Base-by-base conservation (phyloP, 805 yeast species). In the Hanseniaspora valbyensis region DNA sequence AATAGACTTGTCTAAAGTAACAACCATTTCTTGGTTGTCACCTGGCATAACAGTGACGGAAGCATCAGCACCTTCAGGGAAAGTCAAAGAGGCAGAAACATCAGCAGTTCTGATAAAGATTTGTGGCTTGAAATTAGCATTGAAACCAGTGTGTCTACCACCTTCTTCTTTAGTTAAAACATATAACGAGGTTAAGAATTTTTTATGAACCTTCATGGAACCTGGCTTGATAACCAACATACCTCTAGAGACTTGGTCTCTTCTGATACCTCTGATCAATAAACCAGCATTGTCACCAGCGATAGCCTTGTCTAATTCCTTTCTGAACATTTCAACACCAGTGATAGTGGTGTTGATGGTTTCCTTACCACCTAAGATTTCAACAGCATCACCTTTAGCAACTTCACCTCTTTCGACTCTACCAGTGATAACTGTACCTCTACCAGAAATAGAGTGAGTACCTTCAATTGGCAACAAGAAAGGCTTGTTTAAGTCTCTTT, bases 281-380 rank as follows among this genome's bases (percentile, higher is more conserved):
- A 92, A 80, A 73, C 98, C 98, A 68, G 95, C 94, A 71, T 94
- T 92, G 74, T 92, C 98, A 77, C 98, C 98, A 65, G 96, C 98
- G 81, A 83, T 83, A 59, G 97, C 97, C 63, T 80, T 77, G 72
- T 89, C 97, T 64, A 92, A 81, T 69, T 92, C 97, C 78, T 92
- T 92, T 81, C 88, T 89, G 81, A 92, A 92, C 96, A 89, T 90
- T 78, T 92, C 98, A 65, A 92, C 87, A 73, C 97, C 97, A 53
- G 98, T 92, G 57, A 89, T 96, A 56, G 83, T 86, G 61, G 96
- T 80, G 81, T 88, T 90, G 69, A 85, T 68, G 58, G 95, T 90
- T 66, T 78, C 78, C 61, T 80, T 80, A 72, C 83, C 81, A 66
- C 98, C 98, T 56, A 92, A 96, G 67, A 92, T 81, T 77, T 92